Evolutionary conservation across 345 rosid species (phyloP).

Genomic region (Salix suchowensis): DNA sequence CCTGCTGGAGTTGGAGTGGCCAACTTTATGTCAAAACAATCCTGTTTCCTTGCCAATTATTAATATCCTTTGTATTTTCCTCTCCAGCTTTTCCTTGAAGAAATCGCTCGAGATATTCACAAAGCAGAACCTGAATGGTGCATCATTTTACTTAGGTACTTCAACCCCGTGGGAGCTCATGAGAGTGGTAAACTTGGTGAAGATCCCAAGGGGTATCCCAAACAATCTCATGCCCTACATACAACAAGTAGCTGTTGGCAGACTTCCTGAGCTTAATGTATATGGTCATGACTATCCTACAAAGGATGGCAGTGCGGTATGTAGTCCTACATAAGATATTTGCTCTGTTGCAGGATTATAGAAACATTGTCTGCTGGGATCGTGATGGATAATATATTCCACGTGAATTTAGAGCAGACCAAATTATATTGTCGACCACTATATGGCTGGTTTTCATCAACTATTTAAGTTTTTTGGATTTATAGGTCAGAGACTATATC

Average conservation of each 20-base stretch:
- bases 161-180: constrained; percentile 94
- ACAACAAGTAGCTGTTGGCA: constrained; percentile 93
- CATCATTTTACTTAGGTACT: constrained; percentile 81
- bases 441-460: background rate
- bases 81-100: constrained; percentile 79
- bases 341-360: background rate
- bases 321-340: constrained; percentile 9
- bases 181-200: constrained; percentile 93
- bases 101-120: constrained; percentile 82
- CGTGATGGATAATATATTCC: too few relatives aligned
- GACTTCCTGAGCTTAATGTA: constrained; percentile 88
- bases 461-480: background rate
- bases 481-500: constrained; percentile 83
- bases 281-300: constrained; percentile 93
- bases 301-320: constrained; percentile 84
- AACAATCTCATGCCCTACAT: constrained; percentile 95
- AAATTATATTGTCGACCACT: background rate
- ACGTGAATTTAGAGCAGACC: background rate
- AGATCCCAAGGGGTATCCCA: constrained; percentile 91
- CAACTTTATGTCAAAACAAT: background rate
- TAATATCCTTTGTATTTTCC: background rate
- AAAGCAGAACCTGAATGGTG: constrained; percentile 82
- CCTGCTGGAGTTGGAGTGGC: constrained; percentile 1
- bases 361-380: background rate
- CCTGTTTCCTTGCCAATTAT: constrained; percentile 6